phyloP scores from a whole-genome alignment of 306 rosid species.

The Quercus mongolica region DNA sequence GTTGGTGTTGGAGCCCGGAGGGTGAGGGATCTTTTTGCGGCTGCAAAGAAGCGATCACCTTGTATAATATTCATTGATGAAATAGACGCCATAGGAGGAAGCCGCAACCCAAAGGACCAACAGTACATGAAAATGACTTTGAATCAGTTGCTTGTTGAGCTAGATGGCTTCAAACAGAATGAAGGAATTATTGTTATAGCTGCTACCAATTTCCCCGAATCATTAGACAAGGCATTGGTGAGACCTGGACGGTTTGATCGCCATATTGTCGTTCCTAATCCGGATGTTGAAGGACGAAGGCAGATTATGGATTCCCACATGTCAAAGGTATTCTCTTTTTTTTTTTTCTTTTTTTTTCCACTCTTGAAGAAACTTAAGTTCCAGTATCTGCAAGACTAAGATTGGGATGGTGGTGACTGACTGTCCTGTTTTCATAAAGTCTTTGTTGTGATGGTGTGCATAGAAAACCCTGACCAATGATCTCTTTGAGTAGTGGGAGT shows the following conservation, averaged over 20 bases:
- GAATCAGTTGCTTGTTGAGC: slow-evolving; percentile 90
- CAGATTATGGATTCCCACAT: slow-evolving; percentile 88
- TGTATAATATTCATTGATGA: slow-evolving; percentile 93
- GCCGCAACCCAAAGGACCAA: slow-evolving; percentile 70
- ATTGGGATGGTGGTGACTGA: too few species aligned
- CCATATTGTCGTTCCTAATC: slow-evolving; percentile 84
- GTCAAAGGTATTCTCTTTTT: slow-evolving; percentile 62
- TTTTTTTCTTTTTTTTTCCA: neutral
- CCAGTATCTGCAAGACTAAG: too few species aligned
- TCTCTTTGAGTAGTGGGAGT: too few species aligned
- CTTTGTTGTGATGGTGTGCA: too few species aligned
- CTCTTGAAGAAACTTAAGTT: neutral
- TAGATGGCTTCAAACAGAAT: slow-evolving; percentile 95
- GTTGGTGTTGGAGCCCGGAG: slow-evolving; percentile 98
- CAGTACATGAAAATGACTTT: slow-evolving; percentile 83
- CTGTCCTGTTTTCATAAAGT: too few species aligned
- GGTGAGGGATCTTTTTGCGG: slow-evolving; percentile 85
- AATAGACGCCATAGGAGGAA: slow-evolving; percentile 95
- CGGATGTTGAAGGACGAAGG: slow-evolving; percentile 94
- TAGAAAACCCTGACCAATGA: too few species aligned
- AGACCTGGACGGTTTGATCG: slow-evolving; percentile 98
- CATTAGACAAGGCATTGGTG: slow-evolving; percentile 85
- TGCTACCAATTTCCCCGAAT: slow-evolving; percentile 89
- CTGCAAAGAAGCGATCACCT: slow-evolving; percentile 89
- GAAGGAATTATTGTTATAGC: slow-evolving; percentile 96